Evolutionary conservation across 768 basidiomycete genomes (phyloP).

Genomic region (Pleurotus eryngii): DNA sequence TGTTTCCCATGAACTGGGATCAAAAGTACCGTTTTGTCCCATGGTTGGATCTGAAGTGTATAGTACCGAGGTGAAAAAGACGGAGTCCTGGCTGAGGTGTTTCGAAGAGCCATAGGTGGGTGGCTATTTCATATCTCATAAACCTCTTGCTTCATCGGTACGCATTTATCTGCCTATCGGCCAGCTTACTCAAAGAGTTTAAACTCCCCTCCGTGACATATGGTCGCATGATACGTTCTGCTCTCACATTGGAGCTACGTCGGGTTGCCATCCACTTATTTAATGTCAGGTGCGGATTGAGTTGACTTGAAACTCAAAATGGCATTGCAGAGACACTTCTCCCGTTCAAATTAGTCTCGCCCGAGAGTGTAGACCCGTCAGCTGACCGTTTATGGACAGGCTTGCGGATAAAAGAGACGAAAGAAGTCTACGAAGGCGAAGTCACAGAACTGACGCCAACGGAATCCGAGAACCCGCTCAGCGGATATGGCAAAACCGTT

Average conservation of each 20-base stretch:
- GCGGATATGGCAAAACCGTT: conserved; percentile 97
- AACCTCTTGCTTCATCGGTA: background rate
- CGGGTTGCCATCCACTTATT: background rate
- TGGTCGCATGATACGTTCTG: background rate
- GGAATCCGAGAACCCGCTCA: conserved; percentile 95
- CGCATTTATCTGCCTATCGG: background rate
- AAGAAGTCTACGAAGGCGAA: conserved; percentile 98
- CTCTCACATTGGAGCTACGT: conserved; percentile 1
- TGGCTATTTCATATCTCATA: conserved; percentile 11
- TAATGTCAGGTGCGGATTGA: background rate
- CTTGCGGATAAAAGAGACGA: conserved; percentile 97
- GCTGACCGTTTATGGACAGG: conserved; percentile 43
- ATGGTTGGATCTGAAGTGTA: conserved; percentile 99
- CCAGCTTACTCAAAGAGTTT: background rate
- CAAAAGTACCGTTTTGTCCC: conserved; percentile 95
- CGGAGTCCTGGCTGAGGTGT: conserved; percentile 92
- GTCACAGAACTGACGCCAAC: conserved; percentile 95
- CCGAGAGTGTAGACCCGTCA: background rate
- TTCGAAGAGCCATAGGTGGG: conserved; percentile 93
- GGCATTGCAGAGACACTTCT: background rate
- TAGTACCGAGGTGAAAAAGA: conserved; percentile 97
- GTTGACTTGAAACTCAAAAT: background rate
- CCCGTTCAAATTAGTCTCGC: background rate
- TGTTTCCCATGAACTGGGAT: conserved; percentile 89
- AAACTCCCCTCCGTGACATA: background rate